phyloP scores from a whole-genome alignment of 495 filamentous ascomycete genomes.

The Friedmanniomyces endolithicus region DNA sequence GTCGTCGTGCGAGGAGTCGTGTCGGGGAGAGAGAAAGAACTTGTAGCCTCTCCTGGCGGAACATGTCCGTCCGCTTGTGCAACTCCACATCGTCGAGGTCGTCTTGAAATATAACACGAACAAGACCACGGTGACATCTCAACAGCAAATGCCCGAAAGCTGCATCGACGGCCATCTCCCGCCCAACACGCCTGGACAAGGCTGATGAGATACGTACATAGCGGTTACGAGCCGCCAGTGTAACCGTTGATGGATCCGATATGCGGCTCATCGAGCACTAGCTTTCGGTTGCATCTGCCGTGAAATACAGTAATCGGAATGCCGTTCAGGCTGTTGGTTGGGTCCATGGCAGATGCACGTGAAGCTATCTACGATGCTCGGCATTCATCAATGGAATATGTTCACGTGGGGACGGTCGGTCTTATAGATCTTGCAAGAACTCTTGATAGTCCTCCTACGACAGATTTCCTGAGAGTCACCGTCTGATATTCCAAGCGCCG shows the following conservation, averaged over 20 bases:
- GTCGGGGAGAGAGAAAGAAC: not conserved
- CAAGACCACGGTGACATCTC: no score
- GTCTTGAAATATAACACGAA: no score
- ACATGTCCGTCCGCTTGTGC: not conserved
- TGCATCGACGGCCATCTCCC: no score
- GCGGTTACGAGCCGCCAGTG: not conserved
- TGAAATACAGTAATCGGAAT: not conserved
- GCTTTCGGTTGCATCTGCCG: constrained; percentile 3
- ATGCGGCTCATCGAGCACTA: not conserved
- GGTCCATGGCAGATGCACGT: not conserved
- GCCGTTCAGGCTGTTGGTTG: not conserved
- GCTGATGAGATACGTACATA: no score
- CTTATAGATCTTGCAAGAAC: no score
- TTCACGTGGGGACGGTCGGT: no score
- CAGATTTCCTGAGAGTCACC: not conserved
- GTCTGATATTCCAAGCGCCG: not conserved
- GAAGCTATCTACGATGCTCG: not conserved
- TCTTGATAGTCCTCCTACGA: not conserved
- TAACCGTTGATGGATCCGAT: not conserved
- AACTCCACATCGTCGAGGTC: no score
- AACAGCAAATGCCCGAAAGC: no score
- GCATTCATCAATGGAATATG: not conserved
- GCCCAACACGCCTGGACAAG: no score
- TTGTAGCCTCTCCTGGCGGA: not conserved
- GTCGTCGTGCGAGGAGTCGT: not conserved